A percentile compares a stretch with the other conserved stretches of the same genome.
phyloP scores from a whole-genome alignment of 2,329 filamentous ascomycete species.

The Diplodia scrobiculata region DNA sequence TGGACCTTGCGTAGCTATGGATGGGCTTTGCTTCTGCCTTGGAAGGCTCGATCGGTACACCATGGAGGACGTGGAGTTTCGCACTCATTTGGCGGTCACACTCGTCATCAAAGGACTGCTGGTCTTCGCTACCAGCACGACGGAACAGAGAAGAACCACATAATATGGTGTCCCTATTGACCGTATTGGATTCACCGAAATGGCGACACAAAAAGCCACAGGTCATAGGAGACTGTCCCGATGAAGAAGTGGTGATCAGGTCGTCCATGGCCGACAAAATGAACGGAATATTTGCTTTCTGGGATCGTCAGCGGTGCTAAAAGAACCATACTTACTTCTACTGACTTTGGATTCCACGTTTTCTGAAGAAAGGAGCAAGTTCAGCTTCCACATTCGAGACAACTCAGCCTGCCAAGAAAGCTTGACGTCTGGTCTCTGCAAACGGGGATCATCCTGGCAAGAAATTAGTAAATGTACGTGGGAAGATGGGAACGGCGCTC shows the following conservation, averaged over 20 bases:
- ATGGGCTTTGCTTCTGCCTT: constrained; percentile 35
- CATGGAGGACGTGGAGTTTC: constrained; percentile 69
- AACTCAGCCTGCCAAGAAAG: constrained; percentile 43
- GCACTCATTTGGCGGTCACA: constrained; percentile 64
- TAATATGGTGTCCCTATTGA: constrained; percentile 62
- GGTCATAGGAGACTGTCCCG: constrained; percentile 37
- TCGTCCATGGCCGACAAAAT: constrained; percentile 47
- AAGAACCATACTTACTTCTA: background rate
- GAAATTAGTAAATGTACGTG: background rate
- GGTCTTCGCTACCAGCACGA: constrained; percentile 5
- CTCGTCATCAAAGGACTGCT: constrained; percentile 41
- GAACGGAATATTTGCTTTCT: constrained; percentile 42
- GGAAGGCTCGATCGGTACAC: constrained; percentile 53
- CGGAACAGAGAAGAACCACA: constrained; percentile 65
- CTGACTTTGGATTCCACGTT: constrained; percentile 47
- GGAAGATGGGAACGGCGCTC: background rate
- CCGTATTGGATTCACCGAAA: constrained; percentile 48
- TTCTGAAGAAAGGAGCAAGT: constrained; percentile 52
- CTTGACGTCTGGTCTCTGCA: constrained; percentile 26
- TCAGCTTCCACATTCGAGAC: constrained; percentile 41
- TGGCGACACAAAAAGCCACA: constrained; percentile 49
- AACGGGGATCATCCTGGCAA: constrained; percentile 31
- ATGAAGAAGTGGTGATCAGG: constrained; percentile 36
- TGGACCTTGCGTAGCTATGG: constrained; percentile 66
- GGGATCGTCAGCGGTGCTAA: constrained; percentile 28